phyloP scores from a whole-genome alignment of 352 stramenopile genomes.

The Phytopythium litorale region DNA sequence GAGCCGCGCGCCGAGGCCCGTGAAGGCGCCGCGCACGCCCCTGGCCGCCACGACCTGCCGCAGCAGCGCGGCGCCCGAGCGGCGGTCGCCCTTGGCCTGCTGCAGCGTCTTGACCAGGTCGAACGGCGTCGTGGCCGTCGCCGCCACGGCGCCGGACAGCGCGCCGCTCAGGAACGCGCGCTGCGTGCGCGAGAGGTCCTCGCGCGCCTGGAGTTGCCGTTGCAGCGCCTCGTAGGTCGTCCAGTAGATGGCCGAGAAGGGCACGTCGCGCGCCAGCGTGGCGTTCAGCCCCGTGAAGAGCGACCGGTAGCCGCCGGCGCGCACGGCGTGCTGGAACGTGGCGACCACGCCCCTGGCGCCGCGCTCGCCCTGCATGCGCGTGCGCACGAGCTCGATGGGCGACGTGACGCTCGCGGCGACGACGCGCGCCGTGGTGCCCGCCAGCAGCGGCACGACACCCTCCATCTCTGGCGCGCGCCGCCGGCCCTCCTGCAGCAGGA shows the following conservation, averaged over 20 bases:
- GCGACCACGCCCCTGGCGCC: constrained; percentile 21
- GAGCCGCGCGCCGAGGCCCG: constrained; percentile 58
- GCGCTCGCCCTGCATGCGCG: constrained; percentile 70
- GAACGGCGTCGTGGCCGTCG: constrained; percentile 92
- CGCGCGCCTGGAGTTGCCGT: constrained; percentile 11
- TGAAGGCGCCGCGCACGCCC: constrained; percentile 52
- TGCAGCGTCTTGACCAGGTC: constrained; percentile 95
- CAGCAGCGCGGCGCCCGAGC: constrained; percentile 37
- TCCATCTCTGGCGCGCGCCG: constrained; percentile 29
- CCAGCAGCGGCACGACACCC: constrained; percentile 52
- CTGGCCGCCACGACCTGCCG: constrained; percentile 44
- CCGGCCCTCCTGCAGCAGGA: constrained; percentile 53
- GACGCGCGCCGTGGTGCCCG: constrained; percentile 61
- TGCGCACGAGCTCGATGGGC: constrained; percentile 88
- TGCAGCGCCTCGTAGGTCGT: constrained; percentile 86
- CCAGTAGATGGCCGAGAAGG: constrained; percentile 96
- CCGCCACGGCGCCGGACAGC: constrained; percentile 82
- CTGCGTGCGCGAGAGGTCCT: constrained; percentile 44
- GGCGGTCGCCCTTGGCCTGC: constrained; percentile 44
- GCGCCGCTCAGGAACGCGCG: constrained; percentile 86
- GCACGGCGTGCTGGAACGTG: constrained; percentile 59
- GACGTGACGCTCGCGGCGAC: constrained; percentile 78
- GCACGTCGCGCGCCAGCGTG: constrained; percentile 93
- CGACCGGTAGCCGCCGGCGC: constrained; percentile 63
- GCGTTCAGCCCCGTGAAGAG: constrained; percentile 86